A percentile compares a stretch with the other conserved stretches of the same genome.
phyloP scores from a whole-genome alignment of 306 rosid genomes.

The Lathyrus sativus region DNA sequence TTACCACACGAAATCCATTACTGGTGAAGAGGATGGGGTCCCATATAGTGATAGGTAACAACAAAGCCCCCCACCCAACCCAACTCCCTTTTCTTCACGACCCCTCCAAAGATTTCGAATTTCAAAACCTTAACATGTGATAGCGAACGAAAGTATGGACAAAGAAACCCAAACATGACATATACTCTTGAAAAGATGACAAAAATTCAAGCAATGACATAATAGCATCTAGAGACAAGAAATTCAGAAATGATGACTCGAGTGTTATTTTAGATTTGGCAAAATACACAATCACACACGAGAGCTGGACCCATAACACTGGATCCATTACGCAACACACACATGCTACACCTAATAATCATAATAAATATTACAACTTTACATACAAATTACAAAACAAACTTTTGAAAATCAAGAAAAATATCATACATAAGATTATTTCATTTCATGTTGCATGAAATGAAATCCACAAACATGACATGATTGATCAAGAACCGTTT shows the following conservation, averaged over 20 bases:
- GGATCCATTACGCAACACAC: constrained; percentile 38
- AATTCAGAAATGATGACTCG: constrained; percentile 29
- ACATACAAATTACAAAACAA: constrained; percentile 44
- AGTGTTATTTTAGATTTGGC: constrained; percentile 37
- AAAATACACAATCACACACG: constrained; percentile 22
- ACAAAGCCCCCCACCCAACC: constrained; percentile 11
- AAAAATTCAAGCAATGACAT: constrained; percentile 3
- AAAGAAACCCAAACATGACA: constrained; percentile 28
- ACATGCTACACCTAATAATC: constrained; percentile 31
- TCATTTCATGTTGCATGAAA: background rate
- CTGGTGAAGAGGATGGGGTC: constrained; percentile 40
- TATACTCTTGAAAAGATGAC: constrained; percentile 31
- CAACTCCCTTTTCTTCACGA: background rate
- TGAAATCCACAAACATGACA: constrained; percentile 40
- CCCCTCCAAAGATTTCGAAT: background rate
- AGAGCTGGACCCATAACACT: constrained; percentile 29
- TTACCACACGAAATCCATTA: constrained; percentile 16
- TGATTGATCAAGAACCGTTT: constrained; percentile 13
- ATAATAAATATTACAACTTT: constrained; percentile 37
- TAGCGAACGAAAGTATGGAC: background rate
- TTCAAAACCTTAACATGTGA: background rate
- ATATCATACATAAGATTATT: too few species aligned
- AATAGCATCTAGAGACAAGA: background rate
- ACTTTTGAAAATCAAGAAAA: background rate
- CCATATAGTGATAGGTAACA: constrained; percentile 25